Evolutionary conservation across 352 stramenopile species (phyloP).

Genomic region (Thalassiosira sp.): DNA sequence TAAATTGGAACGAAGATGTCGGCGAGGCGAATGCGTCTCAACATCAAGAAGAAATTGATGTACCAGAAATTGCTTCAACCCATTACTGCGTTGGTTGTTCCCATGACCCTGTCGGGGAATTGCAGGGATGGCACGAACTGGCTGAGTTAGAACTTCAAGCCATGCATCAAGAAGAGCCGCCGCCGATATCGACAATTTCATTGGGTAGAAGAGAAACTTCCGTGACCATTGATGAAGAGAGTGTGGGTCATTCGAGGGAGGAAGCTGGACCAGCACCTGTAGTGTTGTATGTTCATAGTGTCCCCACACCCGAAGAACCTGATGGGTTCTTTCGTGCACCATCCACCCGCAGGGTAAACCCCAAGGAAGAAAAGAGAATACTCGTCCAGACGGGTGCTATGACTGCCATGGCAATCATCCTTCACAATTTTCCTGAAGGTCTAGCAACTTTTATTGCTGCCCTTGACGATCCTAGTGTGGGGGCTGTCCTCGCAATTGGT

Average conservation of each 20-base stretch:
- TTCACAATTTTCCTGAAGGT: constrained; percentile 95
- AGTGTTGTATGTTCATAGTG: too few relatives aligned
- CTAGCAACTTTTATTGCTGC: constrained; percentile 93
- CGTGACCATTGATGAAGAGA: constrained; percentile 2
- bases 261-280: too few relatives aligned
- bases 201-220: constrained; percentile 12
- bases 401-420: constrained; percentile 90
- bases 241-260: neutral
- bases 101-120: constrained; percentile 49
- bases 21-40: constrained; percentile 35
- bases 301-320: too few relatives aligned
- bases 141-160: constrained; percentile 30
- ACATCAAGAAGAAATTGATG: constrained; percentile 4
- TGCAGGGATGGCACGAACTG: constrained; percentile 48
- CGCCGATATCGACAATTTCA: constrained; percentile 12
- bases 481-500: constrained; percentile 89
- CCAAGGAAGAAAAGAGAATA: constrained; percentile 54
- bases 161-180: neutral
- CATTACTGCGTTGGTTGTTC: constrained; percentile 44
- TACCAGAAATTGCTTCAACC: constrained; percentile 18
- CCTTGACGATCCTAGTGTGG: constrained; percentile 88
- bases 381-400: constrained; percentile 89
- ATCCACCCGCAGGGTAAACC: neutral
- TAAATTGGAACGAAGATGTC: constrained; percentile 32
- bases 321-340: neutral